Conservation (phyloP, 176 grass and related monocot species). For the Rhynchospora pubera region DNA sequence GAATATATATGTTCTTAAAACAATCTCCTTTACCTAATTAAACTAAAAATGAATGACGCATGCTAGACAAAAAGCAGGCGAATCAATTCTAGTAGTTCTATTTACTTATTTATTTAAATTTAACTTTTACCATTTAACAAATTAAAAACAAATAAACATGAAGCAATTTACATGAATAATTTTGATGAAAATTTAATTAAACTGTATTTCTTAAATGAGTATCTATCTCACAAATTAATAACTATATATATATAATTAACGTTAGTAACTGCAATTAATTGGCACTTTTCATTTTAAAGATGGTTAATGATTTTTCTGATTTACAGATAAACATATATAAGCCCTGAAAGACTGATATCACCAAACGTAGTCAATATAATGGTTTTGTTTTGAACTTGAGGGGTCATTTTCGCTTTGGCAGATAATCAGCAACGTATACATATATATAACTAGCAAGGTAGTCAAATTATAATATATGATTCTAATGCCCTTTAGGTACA, state of each 20-base stretch:
- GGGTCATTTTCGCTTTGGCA: slow-evolving; percentile 10
- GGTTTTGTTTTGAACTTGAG: slow-evolving; percentile 31
- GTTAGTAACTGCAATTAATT: not conserved
- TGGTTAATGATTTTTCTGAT: not conserved
- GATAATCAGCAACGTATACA: slow-evolving; percentile 15
- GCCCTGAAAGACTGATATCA: slow-evolving; percentile 20
- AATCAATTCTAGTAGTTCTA: not conserved
- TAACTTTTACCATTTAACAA: not conserved
- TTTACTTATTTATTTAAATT: not conserved
- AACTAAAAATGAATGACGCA: not conserved
- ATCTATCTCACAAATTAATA: not conserved
- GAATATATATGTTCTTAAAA: not conserved
- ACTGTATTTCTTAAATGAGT: not conserved
- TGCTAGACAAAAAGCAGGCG: not conserved
- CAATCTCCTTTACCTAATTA: not conserved
- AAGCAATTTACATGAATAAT: not conserved
- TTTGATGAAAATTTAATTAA: not conserved
- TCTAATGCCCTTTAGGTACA: slow-evolving; percentile 50
- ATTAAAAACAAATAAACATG: not conserved
- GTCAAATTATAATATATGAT: slow-evolving; percentile 65
- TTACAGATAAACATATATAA: not conserved
- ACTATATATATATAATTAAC: too few relatives aligned
- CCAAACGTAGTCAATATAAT: slow-evolving; percentile 33
- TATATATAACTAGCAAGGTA: slow-evolving; percentile 5
- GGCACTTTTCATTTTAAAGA: not conserved